These are phyloP conservation scores for Epicoccum sorghinum DNA, from an alignment of 2,329 filamentous ascomycete genomes.

Conservation along the genomic window DNA sequence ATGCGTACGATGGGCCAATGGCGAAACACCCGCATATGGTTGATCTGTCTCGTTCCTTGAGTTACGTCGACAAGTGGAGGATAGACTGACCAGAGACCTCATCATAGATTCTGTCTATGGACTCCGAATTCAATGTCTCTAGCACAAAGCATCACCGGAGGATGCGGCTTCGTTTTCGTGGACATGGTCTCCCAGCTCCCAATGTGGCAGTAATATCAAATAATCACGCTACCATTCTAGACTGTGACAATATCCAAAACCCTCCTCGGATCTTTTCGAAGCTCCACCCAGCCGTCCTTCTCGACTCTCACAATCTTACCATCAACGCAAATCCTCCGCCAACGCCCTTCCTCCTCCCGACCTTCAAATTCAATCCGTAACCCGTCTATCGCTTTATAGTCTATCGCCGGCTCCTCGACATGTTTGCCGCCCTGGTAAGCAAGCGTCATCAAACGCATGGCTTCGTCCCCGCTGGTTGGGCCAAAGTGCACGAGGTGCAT, in stretches of 20 bases:
- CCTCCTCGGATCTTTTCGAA: conserved; percentile 57
- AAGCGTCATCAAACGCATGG: conserved; percentile 76
- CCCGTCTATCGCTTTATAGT: conserved; percentile 73
- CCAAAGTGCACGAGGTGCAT: conserved; percentile 79
- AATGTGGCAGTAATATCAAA: too few species aligned
- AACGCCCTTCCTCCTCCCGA: conserved; percentile 69
- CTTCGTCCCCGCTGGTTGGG: conserved; percentile 65
- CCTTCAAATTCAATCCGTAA: conserved; percentile 67
- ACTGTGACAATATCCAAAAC: conserved; percentile 47
- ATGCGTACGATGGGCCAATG: background rate
- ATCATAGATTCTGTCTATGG: too few species aligned
- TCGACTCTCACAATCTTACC: conserved; percentile 82
- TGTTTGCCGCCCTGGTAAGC: conserved; percentile 65
- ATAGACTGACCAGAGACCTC: too few species aligned
- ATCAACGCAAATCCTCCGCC: conserved; percentile 90
- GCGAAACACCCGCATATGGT: background rate
- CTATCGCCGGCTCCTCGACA: conserved; percentile 61
- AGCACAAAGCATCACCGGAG: too few species aligned
- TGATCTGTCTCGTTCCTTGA: background rate
- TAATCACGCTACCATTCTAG: background rate
- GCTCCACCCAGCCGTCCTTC: conserved; percentile 71
- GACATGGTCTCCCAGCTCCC: too few species aligned
- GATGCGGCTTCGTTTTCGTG: too few species aligned
- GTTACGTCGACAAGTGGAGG: background rate
- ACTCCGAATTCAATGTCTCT: too few species aligned